phyloP scores from a whole-genome alignment of 2,329 filamentous ascomycete species.

The Allantophomopsis lycopodina region DNA sequence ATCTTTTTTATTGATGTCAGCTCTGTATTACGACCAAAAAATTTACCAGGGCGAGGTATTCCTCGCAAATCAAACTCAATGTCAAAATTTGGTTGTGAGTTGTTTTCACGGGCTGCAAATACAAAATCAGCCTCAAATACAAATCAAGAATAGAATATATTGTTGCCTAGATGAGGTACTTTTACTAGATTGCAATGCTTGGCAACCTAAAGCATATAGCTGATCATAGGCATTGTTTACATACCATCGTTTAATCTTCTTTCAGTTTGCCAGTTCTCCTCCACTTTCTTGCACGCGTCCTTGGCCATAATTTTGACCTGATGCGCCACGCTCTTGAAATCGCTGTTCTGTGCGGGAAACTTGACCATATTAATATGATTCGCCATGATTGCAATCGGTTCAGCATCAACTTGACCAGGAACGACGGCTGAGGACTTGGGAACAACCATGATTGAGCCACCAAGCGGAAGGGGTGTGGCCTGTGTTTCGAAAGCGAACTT shows the following conservation, averaged over 20 bases:
- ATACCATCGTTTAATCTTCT: conserved; percentile 5
- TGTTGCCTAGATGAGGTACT: too few relatives aligned
- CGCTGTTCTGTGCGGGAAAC: conserved; percentile 18
- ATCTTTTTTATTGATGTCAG: conserved; percentile 4
- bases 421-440: conserved; percentile 21
- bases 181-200: too few relatives aligned
- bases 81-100: too few relatives aligned
- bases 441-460: conserved; percentile 18
- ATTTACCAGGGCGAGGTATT: conserved; percentile 6
- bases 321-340: conserved; percentile 5
- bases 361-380: conserved; percentile 21
- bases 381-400: conserved; percentile 18
- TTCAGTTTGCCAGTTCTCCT: conserved; percentile 5
- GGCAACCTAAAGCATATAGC: conserved; percentile 2
- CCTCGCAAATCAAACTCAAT: conserved; percentile 7
- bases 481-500: conserved; percentile 18
- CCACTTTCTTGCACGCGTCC: conserved; percentile 5
- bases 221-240: conserved; percentile 1
- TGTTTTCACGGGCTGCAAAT: too few relatives aligned
- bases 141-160: too few relatives aligned
- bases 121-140: too few relatives aligned
- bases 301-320: conserved; percentile 7
- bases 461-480: conserved; percentile 11
- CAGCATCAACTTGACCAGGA: conserved; percentile 17
- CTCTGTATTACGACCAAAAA: conserved; percentile 7